Percentiles rank a stretch among this genome's conserved stretches.
Evolutionary conservation across 176 grass and related monocot species (phyloP).

Genomic region (Chloris gayana): DNA sequence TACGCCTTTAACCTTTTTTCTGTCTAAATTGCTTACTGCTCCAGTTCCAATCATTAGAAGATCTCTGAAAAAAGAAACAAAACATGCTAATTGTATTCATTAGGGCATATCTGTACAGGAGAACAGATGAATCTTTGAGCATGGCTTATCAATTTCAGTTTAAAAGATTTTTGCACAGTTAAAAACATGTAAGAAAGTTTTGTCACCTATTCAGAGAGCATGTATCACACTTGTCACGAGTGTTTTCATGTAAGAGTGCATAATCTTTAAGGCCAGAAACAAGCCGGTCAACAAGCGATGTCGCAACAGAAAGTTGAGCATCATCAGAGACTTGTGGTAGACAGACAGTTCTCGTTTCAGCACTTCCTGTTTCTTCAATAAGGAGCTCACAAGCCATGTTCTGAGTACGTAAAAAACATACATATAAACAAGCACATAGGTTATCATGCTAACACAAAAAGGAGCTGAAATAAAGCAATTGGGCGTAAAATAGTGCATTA

Average conservation of each 20-base stretch:
- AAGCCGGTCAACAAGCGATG: conserved; percentile 51
- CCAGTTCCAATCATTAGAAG: conserved; percentile 55
- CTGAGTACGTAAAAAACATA: conserved; percentile 42
- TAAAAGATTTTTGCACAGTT: background rate
- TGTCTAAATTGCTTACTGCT: conserved; percentile 38
- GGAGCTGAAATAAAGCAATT: conserved; percentile 17
- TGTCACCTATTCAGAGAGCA: conserved; percentile 59
- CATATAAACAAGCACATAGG: conserved; percentile 19
- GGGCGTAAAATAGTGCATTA: background rate
- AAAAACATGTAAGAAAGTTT: conserved; percentile 26
- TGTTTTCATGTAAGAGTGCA: conserved; percentile 58
- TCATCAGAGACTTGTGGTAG: conserved; percentile 53
- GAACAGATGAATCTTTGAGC: conserved; percentile 3
- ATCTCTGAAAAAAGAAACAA: conserved; percentile 50
- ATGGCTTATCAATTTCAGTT: conserved; percentile 20
- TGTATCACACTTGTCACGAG: conserved; percentile 48
- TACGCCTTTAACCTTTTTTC: conserved; percentile 40
- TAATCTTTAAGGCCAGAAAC: conserved; percentile 65
- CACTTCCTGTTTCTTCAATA: conserved; percentile 43
- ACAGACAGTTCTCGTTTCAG: conserved; percentile 46
- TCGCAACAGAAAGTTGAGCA: conserved; percentile 39
- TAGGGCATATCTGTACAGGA: conserved; percentile 15
- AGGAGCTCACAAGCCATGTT: conserved; percentile 62
- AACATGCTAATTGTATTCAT: conserved; percentile 1
- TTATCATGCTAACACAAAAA: conserved; percentile 19